Percentiles rank a stretch among this genome's conserved stretches.
Conservation (phyloP, 805 yeast species). For the Schwanniomyces sp. region DNA sequence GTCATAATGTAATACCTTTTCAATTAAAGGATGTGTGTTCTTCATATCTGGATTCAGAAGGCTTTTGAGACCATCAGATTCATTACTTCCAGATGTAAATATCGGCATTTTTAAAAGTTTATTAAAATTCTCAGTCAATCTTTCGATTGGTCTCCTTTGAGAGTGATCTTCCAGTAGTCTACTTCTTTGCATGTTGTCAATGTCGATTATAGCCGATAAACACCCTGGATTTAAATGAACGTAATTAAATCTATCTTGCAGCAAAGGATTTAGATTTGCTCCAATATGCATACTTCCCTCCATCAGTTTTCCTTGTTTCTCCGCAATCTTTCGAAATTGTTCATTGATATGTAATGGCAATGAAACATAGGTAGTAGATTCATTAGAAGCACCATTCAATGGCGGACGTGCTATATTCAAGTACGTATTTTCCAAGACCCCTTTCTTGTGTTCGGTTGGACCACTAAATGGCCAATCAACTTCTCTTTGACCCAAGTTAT, state of each 20-base stretch:
- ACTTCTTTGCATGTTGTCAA: slow-evolving; percentile 7
- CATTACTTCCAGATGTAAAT: background rate
- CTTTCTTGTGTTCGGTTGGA: slow-evolving; percentile 9
- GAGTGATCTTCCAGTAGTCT: slow-evolving; percentile 7
- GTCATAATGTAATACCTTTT: slow-evolving; percentile 34
- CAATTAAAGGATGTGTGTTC: slow-evolving; percentile 8
- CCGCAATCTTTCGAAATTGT: slow-evolving; percentile 36
- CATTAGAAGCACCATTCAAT: slow-evolving; percentile 24
- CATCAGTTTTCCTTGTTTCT: slow-evolving; percentile 34
- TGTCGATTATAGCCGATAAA: slow-evolving; percentile 21
- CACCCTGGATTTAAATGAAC: slow-evolving; percentile 61
- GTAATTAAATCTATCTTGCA: slow-evolving; percentile 51
- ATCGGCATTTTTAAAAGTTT: slow-evolving; percentile 17
- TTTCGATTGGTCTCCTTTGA: slow-evolving; percentile 26
- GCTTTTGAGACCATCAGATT: background rate
- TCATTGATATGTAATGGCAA: slow-evolving; percentile 50
- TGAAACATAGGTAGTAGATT: slow-evolving; percentile 54
- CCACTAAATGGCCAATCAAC: slow-evolving; percentile 27
- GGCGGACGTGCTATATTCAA: slow-evolving; percentile 40
- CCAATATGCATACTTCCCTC: slow-evolving; percentile 51
- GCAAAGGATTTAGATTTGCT: slow-evolving; percentile 52
- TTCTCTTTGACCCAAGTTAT: background rate
- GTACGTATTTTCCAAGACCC: slow-evolving; percentile 23
- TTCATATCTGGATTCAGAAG: slow-evolving; percentile 3
- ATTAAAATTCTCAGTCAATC: slow-evolving; percentile 33